Base-by-base conservation (phyloP, 768 basidiomycete species). In the Tylopilus intermedius region DNA sequence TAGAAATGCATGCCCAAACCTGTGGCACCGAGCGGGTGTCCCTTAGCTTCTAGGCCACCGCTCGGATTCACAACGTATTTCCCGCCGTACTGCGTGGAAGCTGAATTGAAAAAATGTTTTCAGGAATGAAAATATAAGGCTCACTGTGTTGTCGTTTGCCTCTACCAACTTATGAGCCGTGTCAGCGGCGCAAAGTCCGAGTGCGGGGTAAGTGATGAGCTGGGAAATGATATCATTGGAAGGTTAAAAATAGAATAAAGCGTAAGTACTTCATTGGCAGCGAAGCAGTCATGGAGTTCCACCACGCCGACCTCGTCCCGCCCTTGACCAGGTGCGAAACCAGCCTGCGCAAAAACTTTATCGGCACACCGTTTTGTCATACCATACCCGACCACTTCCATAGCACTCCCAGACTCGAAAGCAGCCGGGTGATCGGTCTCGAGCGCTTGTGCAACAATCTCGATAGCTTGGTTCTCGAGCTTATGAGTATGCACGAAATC, bases 1-100 rank as follows among this genome's bases (percentile, higher is more conserved):
- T 88, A 90, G 69, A 90, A 90, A 64, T 91, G 88, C 89, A 90
- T 90, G 26, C 85, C 88, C 13, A 91, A 71, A 2, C 89, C 89
- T 15, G 86, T 90, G 1, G 89, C 88, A 37, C 89, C 88, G 18
- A 91, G 76, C 2, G 90, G 90, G 62, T 92, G 88, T 3, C 90
- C 90, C 63, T 91, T 93, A n/a, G 88, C 87, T 63, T 93, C 88
- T 14, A 93, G 76, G 0, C 90, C 90, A 24, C 90, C 90, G 47
- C 84, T 88, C 0, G 90, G 88, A 58, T 93, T 92, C 33, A 93
- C 71, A 15, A 93, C 87, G 46, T 80, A 93, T 68, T 89, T 88
- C 5, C 91, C 90, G 18, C 87, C 90, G 53, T 89, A 90, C 86
- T 88, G 49, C 8, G 54, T 13, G 4, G 39, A 32, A 10, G 9